A percentile compares a stretch with the other conserved stretches of the same genome.
These are phyloP conservation scores for Abrus precatorius DNA, from an alignment of 306 rosid species.

Conservation along the genomic window DNA sequence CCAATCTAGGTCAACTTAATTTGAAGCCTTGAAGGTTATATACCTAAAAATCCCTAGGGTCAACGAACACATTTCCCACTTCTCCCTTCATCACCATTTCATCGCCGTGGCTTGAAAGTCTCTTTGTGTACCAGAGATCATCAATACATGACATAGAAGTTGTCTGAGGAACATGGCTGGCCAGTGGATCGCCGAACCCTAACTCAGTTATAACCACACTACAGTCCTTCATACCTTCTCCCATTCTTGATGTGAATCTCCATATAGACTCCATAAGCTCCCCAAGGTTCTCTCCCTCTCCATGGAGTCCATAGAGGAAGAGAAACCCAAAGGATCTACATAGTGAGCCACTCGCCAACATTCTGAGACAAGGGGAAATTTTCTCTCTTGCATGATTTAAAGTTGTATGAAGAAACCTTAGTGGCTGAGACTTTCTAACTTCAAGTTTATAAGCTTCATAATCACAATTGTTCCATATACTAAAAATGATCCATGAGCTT, in stretches of 20 bases:
- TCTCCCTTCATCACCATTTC: neutral
- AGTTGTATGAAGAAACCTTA: slow-evolving; percentile 53
- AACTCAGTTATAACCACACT: slow-evolving; percentile 20
- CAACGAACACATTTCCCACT: slow-evolving; percentile 30
- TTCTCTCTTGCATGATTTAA: slow-evolving; percentile 61
- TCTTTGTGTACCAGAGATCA: slow-evolving; percentile 31
- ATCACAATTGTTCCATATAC: slow-evolving; percentile 56
- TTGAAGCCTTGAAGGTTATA: neutral
- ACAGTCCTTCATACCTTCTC: slow-evolving; percentile 44
- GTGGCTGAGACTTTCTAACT: slow-evolving; percentile 51
- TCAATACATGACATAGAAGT: neutral
- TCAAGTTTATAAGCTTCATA: slow-evolving; percentile 56
- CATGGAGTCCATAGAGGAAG: slow-evolving; percentile 67
- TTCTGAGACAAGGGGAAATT: slow-evolving; percentile 60
- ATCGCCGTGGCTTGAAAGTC: slow-evolving; percentile 2
- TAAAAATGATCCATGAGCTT: slow-evolving; percentile 69
- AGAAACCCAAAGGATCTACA: slow-evolving; percentile 42
- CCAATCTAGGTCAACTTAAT: neutral
- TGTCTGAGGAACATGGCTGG: slow-evolving; percentile 52
- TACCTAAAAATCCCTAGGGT: slow-evolving; percentile 25
- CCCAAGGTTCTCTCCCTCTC: slow-evolving; percentile 68
- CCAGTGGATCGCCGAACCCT: slow-evolving; percentile 63
- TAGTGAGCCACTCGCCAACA: slow-evolving; percentile 24
- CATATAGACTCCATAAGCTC: slow-evolving; percentile 64
- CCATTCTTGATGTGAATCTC: slow-evolving; percentile 63